phyloP scores from a whole-genome alignment of 352 stramenopile genomes.

The Globisporangium canariense region DNA sequence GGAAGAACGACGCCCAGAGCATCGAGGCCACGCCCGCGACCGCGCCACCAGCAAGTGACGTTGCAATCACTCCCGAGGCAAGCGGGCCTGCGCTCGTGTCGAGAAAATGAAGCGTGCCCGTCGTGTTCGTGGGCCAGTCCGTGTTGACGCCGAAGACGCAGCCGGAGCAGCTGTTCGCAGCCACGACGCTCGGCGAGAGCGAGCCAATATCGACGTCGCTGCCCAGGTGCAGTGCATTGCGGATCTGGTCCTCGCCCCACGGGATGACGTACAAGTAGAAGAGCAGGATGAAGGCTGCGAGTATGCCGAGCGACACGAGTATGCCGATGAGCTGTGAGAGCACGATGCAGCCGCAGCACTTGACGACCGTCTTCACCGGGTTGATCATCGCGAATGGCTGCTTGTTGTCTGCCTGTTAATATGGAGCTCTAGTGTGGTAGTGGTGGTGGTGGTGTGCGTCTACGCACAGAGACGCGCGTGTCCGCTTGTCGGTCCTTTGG shows the following conservation, averaged over 20 bases:
- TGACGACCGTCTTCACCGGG: conserved; percentile 31
- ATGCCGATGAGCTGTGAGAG: conserved; percentile 67
- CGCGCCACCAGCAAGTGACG: conserved; percentile 51
- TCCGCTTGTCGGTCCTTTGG: neutral
- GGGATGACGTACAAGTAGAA: conserved; percentile 75
- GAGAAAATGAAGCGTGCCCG: conserved; percentile 61
- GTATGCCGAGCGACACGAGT: conserved; percentile 46
- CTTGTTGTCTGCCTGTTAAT: neutral
- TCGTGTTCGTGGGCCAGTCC: conserved; percentile 78
- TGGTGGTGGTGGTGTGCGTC: no score
- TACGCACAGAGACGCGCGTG: neutral
- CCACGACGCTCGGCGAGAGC: conserved; percentile 44
- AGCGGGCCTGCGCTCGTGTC: conserved; percentile 65
- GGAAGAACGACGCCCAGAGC: conserved; percentile 68
- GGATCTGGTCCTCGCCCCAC: conserved; percentile 77
- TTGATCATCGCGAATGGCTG: conserved; percentile 14
- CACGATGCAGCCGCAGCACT: conserved; percentile 77
- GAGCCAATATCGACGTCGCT: conserved; percentile 45
- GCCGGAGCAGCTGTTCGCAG: conserved; percentile 75
- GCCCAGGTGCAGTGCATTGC: conserved; percentile 41
- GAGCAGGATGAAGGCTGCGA: conserved; percentile 47
- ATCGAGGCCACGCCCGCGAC: conserved; percentile 55
- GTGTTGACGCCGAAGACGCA: conserved; percentile 82
- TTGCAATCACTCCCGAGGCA: conserved; percentile 63
- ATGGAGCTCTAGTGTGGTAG: neutral